These are phyloP conservation scores for Crithidia thermophila DNA, from an alignment of 208 protist genomes.

Conservation along the genomic window DNA sequence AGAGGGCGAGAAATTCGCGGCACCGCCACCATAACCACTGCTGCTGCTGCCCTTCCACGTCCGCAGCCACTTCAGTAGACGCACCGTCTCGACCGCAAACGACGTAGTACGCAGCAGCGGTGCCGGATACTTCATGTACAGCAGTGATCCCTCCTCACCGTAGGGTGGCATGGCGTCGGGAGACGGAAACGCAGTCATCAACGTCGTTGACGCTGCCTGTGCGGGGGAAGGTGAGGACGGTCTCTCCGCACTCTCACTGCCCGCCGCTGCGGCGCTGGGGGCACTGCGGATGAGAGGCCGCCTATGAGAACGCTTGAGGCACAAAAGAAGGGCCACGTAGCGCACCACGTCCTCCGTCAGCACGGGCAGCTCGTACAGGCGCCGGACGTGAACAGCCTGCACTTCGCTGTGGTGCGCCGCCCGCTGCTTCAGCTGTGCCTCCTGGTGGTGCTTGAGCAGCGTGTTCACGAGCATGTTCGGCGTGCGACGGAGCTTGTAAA, in stretches of 20 bases:
- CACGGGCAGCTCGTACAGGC: conserved; percentile 29
- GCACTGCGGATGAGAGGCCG: not conserved
- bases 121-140: conserved; percentile 76
- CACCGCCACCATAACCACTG: no score
- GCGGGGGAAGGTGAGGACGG: not conserved
- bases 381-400: conserved; percentile 12
- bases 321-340: conserved; percentile 21
- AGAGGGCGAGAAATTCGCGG: not conserved
- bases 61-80: conserved; percentile 77
- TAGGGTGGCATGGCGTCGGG: conserved; percentile 7
- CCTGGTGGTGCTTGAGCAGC: conserved; percentile 16
- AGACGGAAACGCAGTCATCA: not conserved
- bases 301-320: conserved; percentile 6
- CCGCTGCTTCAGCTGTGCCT: conserved; percentile 15
- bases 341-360: conserved; percentile 30
- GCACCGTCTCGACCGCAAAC: conserved; percentile 64
- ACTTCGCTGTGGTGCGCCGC: conserved; percentile 22
- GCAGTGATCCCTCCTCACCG: conserved; percentile 30
- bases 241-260: no score
- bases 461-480: conserved; percentile 26
- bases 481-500: conserved; percentile 20
- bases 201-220: not conserved
- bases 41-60: conserved; percentile 53
- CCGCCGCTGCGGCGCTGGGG: not conserved
- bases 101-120: conserved; percentile 70